Evolutionary conservation across 1,284 basidiomycete genomes (phyloP).

Genomic region (Meira nashicola): DNA sequence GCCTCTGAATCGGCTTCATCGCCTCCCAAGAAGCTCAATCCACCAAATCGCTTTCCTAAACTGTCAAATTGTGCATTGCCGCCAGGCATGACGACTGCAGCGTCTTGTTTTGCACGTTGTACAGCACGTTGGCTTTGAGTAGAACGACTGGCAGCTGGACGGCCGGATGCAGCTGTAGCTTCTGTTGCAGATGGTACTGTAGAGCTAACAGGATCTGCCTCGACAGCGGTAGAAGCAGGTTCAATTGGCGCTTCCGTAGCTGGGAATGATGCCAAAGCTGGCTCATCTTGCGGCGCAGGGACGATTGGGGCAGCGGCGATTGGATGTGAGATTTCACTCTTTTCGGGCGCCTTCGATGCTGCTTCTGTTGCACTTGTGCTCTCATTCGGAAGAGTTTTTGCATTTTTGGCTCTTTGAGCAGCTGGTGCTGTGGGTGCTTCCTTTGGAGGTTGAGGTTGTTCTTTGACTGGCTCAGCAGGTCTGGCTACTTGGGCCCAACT

Average conservation of each 20-base stretch:
- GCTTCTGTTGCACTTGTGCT: conserved; percentile 10
- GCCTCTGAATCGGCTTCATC: conserved; percentile 23
- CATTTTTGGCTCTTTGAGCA: conserved; percentile 12
- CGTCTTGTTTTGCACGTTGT: conserved; percentile 47
- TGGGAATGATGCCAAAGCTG: conserved; percentile 13
- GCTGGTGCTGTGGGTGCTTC: conserved; percentile 11
- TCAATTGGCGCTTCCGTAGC: neutral
- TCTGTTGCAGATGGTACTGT: neutral
- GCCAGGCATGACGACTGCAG: conserved; percentile 49
- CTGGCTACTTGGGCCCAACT: conserved; percentile 52
- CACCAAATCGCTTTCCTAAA: conserved; percentile 50
- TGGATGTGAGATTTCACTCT: conserved; percentile 14
- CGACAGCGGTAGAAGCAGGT: neutral
- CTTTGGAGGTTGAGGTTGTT: conserved; percentile 11
- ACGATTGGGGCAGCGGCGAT: conserved; percentile 14
- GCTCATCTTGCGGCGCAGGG: neutral
- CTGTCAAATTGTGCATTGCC: conserved; percentile 44
- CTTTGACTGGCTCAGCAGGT: conserved; percentile 27
- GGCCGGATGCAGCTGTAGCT: conserved; percentile 6
- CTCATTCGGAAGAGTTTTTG: neutral
- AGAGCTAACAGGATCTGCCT: neutral
- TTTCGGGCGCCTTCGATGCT: conserved; percentile 4
- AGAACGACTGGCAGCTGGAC: conserved; percentile 24
- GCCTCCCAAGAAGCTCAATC: conserved; percentile 45
- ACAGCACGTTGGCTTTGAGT: conserved; percentile 26